Base-by-base conservation (phyloP, 352 stramenopile species). In the Globisporangium carolinianum region DNA sequence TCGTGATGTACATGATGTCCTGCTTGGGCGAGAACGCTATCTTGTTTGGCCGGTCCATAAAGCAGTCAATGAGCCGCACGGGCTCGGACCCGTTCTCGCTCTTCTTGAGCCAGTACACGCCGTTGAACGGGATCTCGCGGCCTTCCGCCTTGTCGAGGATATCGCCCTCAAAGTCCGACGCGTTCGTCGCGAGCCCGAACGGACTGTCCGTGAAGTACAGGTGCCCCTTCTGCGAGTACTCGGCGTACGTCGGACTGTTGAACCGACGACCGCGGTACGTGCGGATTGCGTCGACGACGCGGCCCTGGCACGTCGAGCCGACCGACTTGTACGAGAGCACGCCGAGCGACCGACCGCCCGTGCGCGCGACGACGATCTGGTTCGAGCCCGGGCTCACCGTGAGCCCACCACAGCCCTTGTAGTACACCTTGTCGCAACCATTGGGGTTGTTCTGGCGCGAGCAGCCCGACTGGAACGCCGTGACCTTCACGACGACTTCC, bases 161-260 rank as follows among this genome's bases (percentile, higher is more conserved):
- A 58, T 87, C 73, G 42, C 72, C 74, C 4, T 87, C 77, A 48
- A 87, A 76, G 58, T 89, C 79, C 0, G 63, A 69, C 3, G 73
- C 66, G 46, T 72, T 75, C 7, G 66, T 86, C 24, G 82, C 82
- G 14, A 92, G 67, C 42, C 78, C 82, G 47, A 92, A 90, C 5
- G 82, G 82, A 53, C 77, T 89, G 66, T 92, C 82, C 1, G 76
- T 86, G 60, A 92, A 92, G 72, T 88, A 92, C 11, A 92, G 59
- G 62, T 87, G 74, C 15, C 82, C 82, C 18, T 67, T 81, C 43
- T 62, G 64, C 17, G 74, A 68, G 57, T 83, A 92, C 68, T 87
- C 79, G 12, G 72, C 76, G 59, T 83, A 86, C 32, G 75, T 77
- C 5, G 82, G 82, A 39, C 78, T 85, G 67, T 92, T 92, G 59